Base-by-base conservation (phyloP, 805 yeast species). In the Ogataea ramenticola region DNA sequence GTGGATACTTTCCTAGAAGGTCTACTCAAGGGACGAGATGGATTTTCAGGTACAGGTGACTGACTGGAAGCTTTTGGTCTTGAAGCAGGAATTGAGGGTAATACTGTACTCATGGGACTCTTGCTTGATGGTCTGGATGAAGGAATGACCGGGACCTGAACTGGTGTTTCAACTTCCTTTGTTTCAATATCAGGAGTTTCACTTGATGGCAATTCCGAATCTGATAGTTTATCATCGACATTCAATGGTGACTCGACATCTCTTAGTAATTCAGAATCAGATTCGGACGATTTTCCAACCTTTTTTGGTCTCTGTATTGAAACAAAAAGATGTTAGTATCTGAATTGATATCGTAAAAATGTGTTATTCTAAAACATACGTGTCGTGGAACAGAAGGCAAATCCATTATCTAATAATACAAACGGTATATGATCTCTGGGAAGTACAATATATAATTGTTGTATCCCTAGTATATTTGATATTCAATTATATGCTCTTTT, bases 321-420 rank as follows among this genome's bases (percentile, higher is more conserved):
- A 20, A 34, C 6, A 34, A 29, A 29, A 10, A 4, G 32, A 11
- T 8, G 37, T 34, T 19, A 34, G 37, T 34, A 11, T 34, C n/a
- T 8, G 19, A 6, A 19, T 34, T 34, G 37, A 20, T 7, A n/a
- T 30, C 15, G 9, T 9, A n/a, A 26, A 20, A 17, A 4, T 22
- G 4, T 35, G 19, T 9, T 16, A 15, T 38, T 9, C 3, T n/a
- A 3, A 16, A 30, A 52, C 62, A 27, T 48, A 57, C 58, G 33
- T 46, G 53, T 38, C 40, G 49, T 2, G 60, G 61, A 16, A 54
- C 44, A 38, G 32, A 34, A 35, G 60, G 59, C 31, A 33, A 37
- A 8, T 50, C 55, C 58, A 55, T 53, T 22, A 4, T 26, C 19
- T n/a, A 9, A 9, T 11, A 7, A 4, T 33, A 33, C 11, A 16